Conservation (phyloP, 2,329 filamentous ascomycete genomes). For the Ceratocystis eucalypticola region DNA sequence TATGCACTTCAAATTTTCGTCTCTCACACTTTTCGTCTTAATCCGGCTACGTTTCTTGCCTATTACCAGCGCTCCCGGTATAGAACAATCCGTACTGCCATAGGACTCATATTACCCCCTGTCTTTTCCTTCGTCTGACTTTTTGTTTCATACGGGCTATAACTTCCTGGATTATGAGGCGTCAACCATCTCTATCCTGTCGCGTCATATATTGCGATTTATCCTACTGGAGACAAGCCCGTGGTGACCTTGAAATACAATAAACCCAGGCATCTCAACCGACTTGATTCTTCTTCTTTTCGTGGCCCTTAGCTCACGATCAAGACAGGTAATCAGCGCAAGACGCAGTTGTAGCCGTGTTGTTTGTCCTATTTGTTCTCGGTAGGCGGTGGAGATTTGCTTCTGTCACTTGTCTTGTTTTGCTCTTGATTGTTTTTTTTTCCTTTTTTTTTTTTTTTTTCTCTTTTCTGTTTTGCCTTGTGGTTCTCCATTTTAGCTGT, state of each 20-base stretch:
- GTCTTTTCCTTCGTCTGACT: background rate
- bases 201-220: background rate
- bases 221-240: background rate
- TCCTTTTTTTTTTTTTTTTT: background rate
- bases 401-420: background rate
- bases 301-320: background rate
- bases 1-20: background rate
- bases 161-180: background rate
- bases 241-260: background rate
- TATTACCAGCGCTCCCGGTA: background rate
- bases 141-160: background rate
- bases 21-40: background rate
- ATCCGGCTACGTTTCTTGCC: background rate
- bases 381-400: constrained; percentile 4
- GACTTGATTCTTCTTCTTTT: constrained; percentile 7
- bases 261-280: background rate
- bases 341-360: background rate
- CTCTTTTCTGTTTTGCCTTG: background rate
- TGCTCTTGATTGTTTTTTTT: background rate
- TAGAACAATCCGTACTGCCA: background rate
- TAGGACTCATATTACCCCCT: background rate
- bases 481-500: background rate
- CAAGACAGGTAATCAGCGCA: background rate
- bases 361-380: background rate
- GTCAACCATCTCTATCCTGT: background rate